These are phyloP conservation scores for Thalassiosira hispida DNA, from an alignment of 352 stramenopile species.

Conservation along the genomic window DNA sequence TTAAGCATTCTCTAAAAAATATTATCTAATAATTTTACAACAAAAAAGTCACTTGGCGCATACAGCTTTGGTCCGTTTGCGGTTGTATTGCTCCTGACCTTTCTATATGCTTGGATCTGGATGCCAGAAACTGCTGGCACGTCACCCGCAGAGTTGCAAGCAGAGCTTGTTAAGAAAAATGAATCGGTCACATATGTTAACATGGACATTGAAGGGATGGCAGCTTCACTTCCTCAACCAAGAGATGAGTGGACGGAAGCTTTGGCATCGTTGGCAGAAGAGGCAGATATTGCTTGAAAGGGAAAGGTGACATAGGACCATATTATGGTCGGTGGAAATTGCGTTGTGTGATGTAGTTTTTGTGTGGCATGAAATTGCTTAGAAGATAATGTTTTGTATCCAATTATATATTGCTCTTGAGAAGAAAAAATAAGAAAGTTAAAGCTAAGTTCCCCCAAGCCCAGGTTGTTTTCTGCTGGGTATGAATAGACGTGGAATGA, in stretches of 20 bases:
- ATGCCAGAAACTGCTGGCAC: slow-evolving; percentile 91
- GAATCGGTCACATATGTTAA: slow-evolving; percentile 70
- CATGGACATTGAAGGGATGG: slow-evolving; percentile 27
- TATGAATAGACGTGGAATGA: no score
- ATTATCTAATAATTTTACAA: no score
- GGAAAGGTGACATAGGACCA: background rate
- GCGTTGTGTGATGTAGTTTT: background rate
- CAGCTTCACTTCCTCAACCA: no score
- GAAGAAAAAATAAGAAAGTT: no score
- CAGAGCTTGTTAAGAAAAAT: slow-evolving; percentile 72
- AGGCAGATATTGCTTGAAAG: slow-evolving; percentile 7
- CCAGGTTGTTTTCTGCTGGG: no score
- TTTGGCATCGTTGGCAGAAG: slow-evolving; percentile 23
- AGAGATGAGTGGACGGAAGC: slow-evolving; percentile 3
- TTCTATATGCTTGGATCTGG: slow-evolving; percentile 88
- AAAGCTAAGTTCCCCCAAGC: no score
- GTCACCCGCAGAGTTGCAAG: slow-evolving; percentile 70
- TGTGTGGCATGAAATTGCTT: no score
- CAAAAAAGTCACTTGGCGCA: slow-evolving; percentile 73
- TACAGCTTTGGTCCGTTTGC: slow-evolving; percentile 92
- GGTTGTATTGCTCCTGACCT: slow-evolving; percentile 84
- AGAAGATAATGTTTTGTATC: no score
- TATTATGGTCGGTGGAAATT: background rate
- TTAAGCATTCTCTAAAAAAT: no score
- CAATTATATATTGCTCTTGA: no score